These are phyloP conservation scores for Carex pumila DNA, from an alignment of 176 grass and related monocot genomes.

Conservation along the genomic window DNA sequence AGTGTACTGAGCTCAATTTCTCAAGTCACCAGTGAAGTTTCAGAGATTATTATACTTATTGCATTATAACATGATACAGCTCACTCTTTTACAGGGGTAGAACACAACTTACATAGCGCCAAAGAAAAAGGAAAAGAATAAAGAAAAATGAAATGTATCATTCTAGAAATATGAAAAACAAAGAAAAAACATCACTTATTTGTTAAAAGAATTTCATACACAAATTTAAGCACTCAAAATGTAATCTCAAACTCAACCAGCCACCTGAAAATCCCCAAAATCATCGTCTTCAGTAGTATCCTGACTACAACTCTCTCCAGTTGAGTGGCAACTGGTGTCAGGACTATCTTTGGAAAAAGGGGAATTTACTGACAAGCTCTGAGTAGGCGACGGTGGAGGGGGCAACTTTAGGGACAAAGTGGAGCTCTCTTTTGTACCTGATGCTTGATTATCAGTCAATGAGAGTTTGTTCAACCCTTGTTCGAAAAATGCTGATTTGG, in stretches of 20 bases:
- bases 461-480: conserved; percentile 73
- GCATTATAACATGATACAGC: neutral
- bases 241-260: conserved; percentile 47
- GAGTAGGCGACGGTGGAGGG: conserved; percentile 64
- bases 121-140: neutral
- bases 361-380: conserved; percentile 44
- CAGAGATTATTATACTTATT: neutral
- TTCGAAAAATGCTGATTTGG: conserved; percentile 66
- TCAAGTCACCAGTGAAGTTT: neutral
- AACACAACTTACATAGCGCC: neutral
- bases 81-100: neutral
- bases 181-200: neutral
- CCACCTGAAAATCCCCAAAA: conserved; percentile 92
- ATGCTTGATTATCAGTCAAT: conserved; percentile 31
- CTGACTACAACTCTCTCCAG: conserved; percentile 28
- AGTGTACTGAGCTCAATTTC: too few relatives aligned
- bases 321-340: neutral
- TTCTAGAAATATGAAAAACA: neutral
- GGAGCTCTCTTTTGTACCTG: conserved; percentile 40
- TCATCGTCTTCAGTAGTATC: conserved; percentile 53
- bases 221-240: conserved; percentile 16
- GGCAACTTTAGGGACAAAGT: conserved; percentile 65
- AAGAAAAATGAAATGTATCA: neutral
- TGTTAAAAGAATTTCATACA: conserved; percentile 18
- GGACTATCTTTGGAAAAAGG: conserved; percentile 12